phyloP scores from a whole-genome alignment of 2,329 filamentous ascomycete genomes.

The Calonectria crousiana region DNA sequence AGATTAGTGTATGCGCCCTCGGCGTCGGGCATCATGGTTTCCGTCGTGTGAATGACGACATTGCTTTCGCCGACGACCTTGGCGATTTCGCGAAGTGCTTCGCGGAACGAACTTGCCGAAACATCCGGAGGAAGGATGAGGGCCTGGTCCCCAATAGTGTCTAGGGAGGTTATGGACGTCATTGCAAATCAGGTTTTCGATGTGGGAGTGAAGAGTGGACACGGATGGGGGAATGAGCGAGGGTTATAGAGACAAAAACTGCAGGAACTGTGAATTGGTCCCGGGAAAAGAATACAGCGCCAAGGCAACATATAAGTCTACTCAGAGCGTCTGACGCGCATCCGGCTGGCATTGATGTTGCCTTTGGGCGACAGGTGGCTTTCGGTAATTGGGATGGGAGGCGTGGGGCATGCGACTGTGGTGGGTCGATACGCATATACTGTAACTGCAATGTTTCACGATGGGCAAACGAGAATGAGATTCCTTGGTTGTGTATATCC shows the following conservation, averaged over 20 bases:
- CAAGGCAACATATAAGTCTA: neutral
- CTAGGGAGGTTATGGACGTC: neutral
- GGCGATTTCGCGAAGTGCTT: neutral
- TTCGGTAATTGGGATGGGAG: neutral
- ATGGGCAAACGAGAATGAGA: neutral
- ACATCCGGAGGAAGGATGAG: neutral
- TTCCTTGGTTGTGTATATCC: neutral
- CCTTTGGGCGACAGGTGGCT: neutral
- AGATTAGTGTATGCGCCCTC: constrained; percentile 1
- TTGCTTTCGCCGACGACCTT: neutral
- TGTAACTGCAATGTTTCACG: neutral
- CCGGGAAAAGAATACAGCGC: neutral
- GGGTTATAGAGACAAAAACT: neutral
- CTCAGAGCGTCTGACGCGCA: neutral
- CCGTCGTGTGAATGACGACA: neutral
- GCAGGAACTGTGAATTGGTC: neutral
- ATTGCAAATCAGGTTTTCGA: neutral
- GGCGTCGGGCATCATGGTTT: neutral
- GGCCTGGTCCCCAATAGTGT: neutral
- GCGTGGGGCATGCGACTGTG: neutral
- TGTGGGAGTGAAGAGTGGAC: neutral
- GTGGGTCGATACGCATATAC: neutral
- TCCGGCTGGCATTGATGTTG: neutral
- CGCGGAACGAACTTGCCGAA: neutral
- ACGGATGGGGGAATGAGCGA: neutral